phyloP scores from a whole-genome alignment of 768 basidiomycete species.

The Pleurotus sapidus region DNA sequence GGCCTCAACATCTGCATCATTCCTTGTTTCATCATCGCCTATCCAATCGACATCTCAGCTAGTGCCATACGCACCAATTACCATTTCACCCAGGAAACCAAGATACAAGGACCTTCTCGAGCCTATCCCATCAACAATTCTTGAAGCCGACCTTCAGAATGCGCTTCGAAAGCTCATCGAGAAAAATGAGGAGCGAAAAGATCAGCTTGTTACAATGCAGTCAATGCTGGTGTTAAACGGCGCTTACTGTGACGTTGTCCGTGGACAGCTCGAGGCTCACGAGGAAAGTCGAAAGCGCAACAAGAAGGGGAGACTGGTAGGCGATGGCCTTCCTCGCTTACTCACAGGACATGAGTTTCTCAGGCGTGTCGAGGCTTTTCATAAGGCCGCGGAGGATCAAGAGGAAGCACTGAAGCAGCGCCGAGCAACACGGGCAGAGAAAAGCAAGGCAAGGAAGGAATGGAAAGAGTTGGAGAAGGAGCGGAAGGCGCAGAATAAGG shows the following conservation, averaged over 20 bases:
- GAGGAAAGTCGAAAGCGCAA: conserved; percentile 16
- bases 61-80: not conserved
- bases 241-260: conserved; percentile 14
- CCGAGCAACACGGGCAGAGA: conserved; percentile 2
- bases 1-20: conserved; percentile 7
- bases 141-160: conserved; percentile 1
- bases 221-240: conserved; percentile 19
- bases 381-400: conserved; percentile 3
- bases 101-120: not conserved
- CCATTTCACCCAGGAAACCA: not conserved
- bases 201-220: not conserved
- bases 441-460: conserved; percentile 9
- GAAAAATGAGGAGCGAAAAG: conserved; percentile 1
- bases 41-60: not conserved
- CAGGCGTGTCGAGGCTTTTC: conserved; percentile 7
- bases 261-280: conserved; percentile 16
- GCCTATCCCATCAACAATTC: not conserved
- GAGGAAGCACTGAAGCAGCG: conserved; percentile 11
- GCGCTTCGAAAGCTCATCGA: not conserved
- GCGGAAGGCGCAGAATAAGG: conserved; percentile 10
- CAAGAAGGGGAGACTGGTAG: conserved; percentile 15
- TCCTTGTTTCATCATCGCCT: conserved; percentile 3
- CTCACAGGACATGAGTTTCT: conserved; percentile 19
- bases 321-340: conserved; percentile 21
- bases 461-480: conserved; percentile 18